phyloP scores from a whole-genome alignment of 352 stramenopile genomes.

The Aphanomyces invadans region DNA sequence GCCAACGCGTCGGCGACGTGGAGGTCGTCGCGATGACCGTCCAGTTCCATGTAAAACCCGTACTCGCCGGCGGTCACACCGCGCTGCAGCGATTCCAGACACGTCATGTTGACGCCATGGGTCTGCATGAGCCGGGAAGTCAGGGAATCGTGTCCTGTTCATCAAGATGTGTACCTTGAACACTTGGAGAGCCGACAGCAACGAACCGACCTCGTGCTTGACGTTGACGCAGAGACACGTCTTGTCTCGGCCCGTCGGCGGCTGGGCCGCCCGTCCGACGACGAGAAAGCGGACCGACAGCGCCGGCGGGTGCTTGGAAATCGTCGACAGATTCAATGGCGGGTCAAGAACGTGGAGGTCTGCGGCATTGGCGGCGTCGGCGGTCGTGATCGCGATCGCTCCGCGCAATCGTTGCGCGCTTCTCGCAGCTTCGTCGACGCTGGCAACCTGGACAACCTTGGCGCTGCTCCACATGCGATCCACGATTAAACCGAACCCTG shows the following conservation, averaged over 20 bases:
- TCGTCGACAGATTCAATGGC: not conserved
- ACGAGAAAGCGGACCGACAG: conserved; percentile 63
- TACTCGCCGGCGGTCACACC: conserved; percentile 51
- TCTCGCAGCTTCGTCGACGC: conserved; percentile 52
- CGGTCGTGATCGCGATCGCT: conserved; percentile 22
- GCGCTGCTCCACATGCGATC: conserved; percentile 69
- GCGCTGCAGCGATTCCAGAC: conserved; percentile 82
- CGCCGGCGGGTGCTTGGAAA: not conserved
- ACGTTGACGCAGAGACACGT: conserved; percentile 79
- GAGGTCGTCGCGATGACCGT: conserved; percentile 62
- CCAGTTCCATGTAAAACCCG: conserved; percentile 81
- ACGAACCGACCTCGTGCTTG: conserved; percentile 80
- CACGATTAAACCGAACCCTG: conserved; percentile 43
- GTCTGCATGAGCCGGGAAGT: conserved; percentile 5
- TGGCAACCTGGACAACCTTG: conserved; percentile 51
- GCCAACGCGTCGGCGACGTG: conserved; percentile 51
- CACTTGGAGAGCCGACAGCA: conserved; percentile 67
- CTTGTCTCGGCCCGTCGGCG: conserved; percentile 70
- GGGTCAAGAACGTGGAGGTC: conserved; percentile 30
- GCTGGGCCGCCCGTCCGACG: conserved; percentile 54
- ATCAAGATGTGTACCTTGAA: conserved; percentile 40
- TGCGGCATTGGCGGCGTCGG: conserved; percentile 17
- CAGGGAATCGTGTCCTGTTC: not conserved
- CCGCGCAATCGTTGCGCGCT: conserved; percentile 28
- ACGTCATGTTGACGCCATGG: conserved; percentile 72